Conservation (phyloP, 2,329 filamentous ascomycete species). For the Paramyrothecium roridum region DNA sequence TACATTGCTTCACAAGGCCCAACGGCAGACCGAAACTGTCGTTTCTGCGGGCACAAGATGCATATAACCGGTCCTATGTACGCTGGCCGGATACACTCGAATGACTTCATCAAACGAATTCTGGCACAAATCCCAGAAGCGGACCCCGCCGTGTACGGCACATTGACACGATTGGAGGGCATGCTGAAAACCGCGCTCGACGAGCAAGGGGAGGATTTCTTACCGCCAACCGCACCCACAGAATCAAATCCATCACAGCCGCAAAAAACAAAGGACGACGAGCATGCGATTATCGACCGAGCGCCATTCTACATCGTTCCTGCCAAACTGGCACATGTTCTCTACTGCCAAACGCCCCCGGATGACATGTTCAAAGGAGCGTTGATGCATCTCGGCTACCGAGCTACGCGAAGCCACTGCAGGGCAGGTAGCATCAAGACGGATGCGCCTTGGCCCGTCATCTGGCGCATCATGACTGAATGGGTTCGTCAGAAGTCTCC, state of each 20-base stretch:
- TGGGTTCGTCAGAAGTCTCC: constrained; percentile 82
- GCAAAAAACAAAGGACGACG: constrained; percentile 37
- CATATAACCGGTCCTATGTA: constrained; percentile 95
- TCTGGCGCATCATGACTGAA: constrained; percentile 93
- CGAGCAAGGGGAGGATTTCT: constrained; percentile 42
- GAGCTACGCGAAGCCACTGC: constrained; percentile 81
- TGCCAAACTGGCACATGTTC: constrained; percentile 66
- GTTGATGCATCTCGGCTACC: constrained; percentile 75
- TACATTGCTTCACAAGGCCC: constrained; percentile 73
- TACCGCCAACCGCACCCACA: not conserved
- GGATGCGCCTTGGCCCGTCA: constrained; percentile 81
- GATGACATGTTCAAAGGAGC: constrained; percentile 79
- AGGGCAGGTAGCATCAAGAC: constrained; percentile 90
- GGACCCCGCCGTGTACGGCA: constrained; percentile 71
- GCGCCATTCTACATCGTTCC: constrained; percentile 87
- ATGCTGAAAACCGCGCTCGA: constrained; percentile 89
- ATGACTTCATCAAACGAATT: constrained; percentile 76
- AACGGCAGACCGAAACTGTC: constrained; percentile 62
- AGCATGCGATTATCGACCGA: constrained; percentile 65
- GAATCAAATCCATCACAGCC: constrained; percentile 11
- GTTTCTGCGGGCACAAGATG: constrained; percentile 82
- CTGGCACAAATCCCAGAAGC: constrained; percentile 67
- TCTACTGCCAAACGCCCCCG: constrained; percentile 79
- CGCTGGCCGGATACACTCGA: constrained; percentile 81
- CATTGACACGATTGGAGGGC: constrained; percentile 76